Conservation (phyloP, 441 rosid species). For the Theobroma grandiflorum region DNA sequence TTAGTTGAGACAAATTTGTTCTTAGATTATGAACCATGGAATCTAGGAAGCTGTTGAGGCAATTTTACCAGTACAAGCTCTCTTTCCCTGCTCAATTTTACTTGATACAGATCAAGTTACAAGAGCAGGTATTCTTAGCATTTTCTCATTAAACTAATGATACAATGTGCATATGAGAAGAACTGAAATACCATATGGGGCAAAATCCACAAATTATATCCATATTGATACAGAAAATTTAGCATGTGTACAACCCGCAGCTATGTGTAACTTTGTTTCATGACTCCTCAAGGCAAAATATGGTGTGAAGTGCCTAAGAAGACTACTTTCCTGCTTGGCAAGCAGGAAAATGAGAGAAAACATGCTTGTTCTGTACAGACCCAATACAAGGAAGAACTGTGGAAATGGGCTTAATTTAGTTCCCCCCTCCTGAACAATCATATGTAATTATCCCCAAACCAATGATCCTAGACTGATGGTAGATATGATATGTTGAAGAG, state of each 20-base stretch:
- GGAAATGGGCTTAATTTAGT: neutral
- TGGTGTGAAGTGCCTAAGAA: constrained; percentile 21
- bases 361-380: constrained; percentile 11
- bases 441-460: neutral
- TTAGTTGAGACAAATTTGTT: neutral
- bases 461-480: constrained; percentile 23
- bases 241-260: neutral
- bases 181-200: neutral
- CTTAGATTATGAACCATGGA: neutral
- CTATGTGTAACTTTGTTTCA: neutral
- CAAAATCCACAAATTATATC: constrained; percentile 1
- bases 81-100: too few relatives aligned
- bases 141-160: neutral
- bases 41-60: too few relatives aligned
- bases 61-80: too few relatives aligned
- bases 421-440: neutral
- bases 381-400: constrained; percentile 17
- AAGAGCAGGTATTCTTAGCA: neutral
- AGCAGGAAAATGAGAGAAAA: constrained; percentile 4
- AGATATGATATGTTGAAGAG: neutral
- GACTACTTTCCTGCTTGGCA: neutral
- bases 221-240: neutral
- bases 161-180: neutral
- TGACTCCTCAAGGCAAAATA: constrained; percentile 27
- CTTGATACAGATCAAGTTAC: neutral